phyloP scores from a whole-genome alignment of 148 eudicot species.

The Salicornia ramosissima region DNA sequence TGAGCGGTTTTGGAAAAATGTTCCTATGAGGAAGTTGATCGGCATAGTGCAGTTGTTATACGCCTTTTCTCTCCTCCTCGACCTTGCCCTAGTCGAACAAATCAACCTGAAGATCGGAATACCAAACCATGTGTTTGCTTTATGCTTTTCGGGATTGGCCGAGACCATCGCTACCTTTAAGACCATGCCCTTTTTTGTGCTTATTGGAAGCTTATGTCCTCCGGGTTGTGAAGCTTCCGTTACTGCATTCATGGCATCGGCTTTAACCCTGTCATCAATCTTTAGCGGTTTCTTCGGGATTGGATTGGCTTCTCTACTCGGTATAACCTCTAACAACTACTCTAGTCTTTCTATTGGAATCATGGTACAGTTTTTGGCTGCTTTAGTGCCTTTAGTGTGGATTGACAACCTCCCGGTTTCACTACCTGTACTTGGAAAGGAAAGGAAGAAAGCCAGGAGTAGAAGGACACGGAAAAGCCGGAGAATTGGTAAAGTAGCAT shows the following conservation, averaged over 20 bases:
- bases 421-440: slow-evolving; percentile 33
- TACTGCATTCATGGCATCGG: slow-evolving; percentile 76
- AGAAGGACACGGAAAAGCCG: slow-evolving; percentile 43
- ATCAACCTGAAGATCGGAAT: slow-evolving; percentile 54
- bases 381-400: slow-evolving; percentile 68
- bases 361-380: slow-evolving; percentile 57
- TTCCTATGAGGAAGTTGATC: slow-evolving; percentile 59
- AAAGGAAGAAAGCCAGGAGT: slow-evolving; percentile 45
- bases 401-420: slow-evolving; percentile 41
- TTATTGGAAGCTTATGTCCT: slow-evolving; percentile 81
- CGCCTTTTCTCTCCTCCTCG: slow-evolving; percentile 73
- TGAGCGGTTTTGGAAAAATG: slow-evolving; percentile 46
- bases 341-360: slow-evolving; percentile 65
- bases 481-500: slow-evolving; percentile 50
- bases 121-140: slow-evolving; percentile 55
- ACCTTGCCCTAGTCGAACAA: slow-evolving; percentile 62
- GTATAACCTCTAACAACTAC: slow-evolving; percentile 55
- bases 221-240: slow-evolving; percentile 88
- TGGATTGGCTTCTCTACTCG: slow-evolving; percentile 67
- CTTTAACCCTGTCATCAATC: slow-evolving; percentile 70
- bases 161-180: slow-evolving; percentile 72
- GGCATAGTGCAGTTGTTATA: slow-evolving; percentile 47
- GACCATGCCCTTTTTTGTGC: slow-evolving; percentile 73
- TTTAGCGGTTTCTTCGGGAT: slow-evolving; percentile 72
- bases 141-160: slow-evolving; percentile 80